These are phyloP conservation scores for Petunia axillaris DNA, from an alignment of 257 asterid species.

Conservation along the genomic window DNA sequence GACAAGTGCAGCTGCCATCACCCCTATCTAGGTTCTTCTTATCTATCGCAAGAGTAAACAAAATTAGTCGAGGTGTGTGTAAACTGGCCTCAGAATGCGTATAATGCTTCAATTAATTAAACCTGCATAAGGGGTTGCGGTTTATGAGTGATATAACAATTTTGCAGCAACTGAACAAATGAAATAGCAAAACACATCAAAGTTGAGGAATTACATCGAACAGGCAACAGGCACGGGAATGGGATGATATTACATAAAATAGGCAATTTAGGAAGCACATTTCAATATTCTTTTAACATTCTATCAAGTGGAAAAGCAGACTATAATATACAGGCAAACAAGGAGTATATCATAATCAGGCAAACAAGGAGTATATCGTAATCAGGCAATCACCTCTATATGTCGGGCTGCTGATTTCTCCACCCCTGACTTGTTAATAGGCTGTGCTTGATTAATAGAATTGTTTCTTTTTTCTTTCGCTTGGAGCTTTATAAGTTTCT, in stretches of 20 bases:
- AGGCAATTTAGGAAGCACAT: not conserved
- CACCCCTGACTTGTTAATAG: not conserved
- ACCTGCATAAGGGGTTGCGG: not conserved
- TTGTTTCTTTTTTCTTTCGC: too few species aligned
- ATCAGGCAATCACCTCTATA: not conserved
- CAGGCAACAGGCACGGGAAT: not conserved
- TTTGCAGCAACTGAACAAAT: not conserved
- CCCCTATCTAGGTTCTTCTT: slow-evolving; percentile 20
- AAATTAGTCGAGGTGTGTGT: not conserved
- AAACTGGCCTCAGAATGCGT: not conserved
- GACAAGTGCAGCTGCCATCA: not conserved
- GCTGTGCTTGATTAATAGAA: too few species aligned
- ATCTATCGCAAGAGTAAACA: not conserved
- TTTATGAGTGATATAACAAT: not conserved
- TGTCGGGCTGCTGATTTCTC: not conserved
- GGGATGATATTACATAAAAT: too few species aligned
- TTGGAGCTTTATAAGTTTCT: too few species aligned
- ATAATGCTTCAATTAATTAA: too few species aligned
- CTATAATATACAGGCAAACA: not conserved
- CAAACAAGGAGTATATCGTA: not conserved
- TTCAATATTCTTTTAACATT: not conserved
- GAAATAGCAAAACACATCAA: not conserved
- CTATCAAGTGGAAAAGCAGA: not conserved
- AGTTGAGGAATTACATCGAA: not conserved
- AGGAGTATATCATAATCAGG: not conserved